Evolutionary conservation across 768 basidiomycete genomes (phyloP).

Genomic region (Lactarius vividus): DNA sequence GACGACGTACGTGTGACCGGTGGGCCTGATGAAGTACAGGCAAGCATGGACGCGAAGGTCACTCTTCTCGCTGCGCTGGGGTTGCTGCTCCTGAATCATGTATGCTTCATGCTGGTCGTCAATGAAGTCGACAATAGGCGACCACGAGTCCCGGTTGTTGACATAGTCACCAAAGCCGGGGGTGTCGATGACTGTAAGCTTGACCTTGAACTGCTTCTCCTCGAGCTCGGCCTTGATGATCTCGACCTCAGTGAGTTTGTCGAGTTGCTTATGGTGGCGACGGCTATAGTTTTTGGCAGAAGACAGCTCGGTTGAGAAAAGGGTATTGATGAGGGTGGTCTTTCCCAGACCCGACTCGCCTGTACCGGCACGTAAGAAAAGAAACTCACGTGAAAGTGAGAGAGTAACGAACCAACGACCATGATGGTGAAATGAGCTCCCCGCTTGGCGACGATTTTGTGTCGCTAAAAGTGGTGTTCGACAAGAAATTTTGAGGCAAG

Average conservation of each 20-base stretch:
- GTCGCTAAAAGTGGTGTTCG: conserved; percentile 55
- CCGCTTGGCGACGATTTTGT: conserved; percentile 98
- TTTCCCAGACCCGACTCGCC: conserved; percentile 98
- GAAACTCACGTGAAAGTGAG: background rate
- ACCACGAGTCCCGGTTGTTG: conserved; percentile 99
- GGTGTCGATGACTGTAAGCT: conserved; percentile 97
- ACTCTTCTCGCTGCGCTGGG: conserved; percentile 90
- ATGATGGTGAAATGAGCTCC: conserved; percentile 99
- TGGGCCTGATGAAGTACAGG: conserved; percentile 93
- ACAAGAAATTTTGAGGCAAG: conserved; percentile 33
- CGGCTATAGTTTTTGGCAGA: conserved; percentile 84
- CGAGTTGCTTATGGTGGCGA: conserved; percentile 93
- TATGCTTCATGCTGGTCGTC: conserved; percentile 94
- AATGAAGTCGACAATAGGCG: conserved; percentile 97
- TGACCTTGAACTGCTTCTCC: conserved; percentile 99
- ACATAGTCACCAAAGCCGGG: conserved; percentile 99
- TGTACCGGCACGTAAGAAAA: conserved; percentile 33
- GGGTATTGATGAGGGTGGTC: conserved; percentile 97
- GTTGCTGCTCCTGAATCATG: conserved; percentile 98
- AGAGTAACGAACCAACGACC: conserved; percentile 80
- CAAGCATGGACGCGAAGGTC: conserved; percentile 97
- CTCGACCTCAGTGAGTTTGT: conserved; percentile 98
- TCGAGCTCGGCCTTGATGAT: conserved; percentile 99
- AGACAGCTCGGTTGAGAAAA: conserved; percentile 97
- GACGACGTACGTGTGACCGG: conserved; percentile 85